Evolutionary conservation across 352 stramenopile species (phyloP).

Genomic region (Halophytophthora batemanensis): DNA sequence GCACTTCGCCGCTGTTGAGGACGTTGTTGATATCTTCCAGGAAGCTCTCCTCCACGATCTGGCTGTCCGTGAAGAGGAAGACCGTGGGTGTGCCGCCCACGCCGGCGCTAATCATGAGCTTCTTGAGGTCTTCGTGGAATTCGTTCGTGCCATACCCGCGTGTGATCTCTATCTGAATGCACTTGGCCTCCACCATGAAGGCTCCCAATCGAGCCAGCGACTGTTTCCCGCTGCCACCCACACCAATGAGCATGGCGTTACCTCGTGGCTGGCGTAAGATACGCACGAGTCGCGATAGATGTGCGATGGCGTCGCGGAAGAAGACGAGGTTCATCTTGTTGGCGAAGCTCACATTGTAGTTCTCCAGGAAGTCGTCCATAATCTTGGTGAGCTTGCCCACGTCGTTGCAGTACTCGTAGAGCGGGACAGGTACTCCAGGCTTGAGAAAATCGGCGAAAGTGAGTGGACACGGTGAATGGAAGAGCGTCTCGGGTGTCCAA

Average conservation of each 20-base stretch:
- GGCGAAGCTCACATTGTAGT: conserved; percentile 93
- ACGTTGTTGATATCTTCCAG: conserved; percentile 97
- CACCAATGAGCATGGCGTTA: conserved; percentile 96
- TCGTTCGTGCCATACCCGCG: conserved; percentile 86
- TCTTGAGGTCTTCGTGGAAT: conserved; percentile 94
- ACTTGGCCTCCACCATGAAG: conserved; percentile 91
- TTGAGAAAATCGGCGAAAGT: conserved; percentile 94
- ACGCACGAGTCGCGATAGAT: conserved; percentile 85
- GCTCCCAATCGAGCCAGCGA: conserved; percentile 88
- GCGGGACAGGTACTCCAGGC: conserved; percentile 58
- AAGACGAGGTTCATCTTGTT: conserved; percentile 97
- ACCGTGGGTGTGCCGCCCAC: conserved; percentile 75
- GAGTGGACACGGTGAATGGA: conserved; percentile 84
- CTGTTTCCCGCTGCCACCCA: conserved; percentile 94
- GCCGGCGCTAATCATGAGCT: conserved; percentile 91
- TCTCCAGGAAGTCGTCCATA: conserved; percentile 91
- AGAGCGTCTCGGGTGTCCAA: conserved; percentile 79
- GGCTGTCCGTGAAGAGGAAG: conserved; percentile 95
- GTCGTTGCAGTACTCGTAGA: conserved; percentile 88
- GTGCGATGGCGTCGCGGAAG: conserved; percentile 91
- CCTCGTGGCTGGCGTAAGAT: conserved; percentile 91
- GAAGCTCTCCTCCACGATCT: conserved; percentile 94
- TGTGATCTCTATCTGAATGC: conserved; percentile 91
- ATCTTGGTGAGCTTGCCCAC: conserved; percentile 77
- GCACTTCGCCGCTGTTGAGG: conserved; percentile 96